Evolutionary conservation across 495 filamentous ascomycete species (phyloP).

Genomic region (Xylaria venustula): DNA sequence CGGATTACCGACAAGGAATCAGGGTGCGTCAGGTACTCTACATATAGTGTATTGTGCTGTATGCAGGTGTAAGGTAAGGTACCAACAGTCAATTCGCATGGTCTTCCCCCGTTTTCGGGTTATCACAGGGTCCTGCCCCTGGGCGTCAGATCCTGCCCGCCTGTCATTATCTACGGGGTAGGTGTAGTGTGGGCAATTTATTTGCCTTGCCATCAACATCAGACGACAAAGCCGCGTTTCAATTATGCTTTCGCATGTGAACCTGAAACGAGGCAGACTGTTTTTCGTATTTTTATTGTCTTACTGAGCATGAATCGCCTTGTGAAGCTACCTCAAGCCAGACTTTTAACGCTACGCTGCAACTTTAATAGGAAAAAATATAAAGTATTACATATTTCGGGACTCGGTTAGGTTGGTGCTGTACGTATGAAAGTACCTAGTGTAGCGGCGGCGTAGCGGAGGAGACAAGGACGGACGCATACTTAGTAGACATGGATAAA

Average conservation of each 20-base stretch:
- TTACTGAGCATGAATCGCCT: too few species aligned
- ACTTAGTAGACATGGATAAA: too few species aligned
- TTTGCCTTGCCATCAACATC: neutral
- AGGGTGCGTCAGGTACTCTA: neutral
- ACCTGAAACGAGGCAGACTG: slow-evolving; percentile 4
- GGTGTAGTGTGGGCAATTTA: too few species aligned
- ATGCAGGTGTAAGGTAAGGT: neutral
- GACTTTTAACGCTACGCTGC: too few species aligned
- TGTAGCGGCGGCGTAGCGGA: too few species aligned
- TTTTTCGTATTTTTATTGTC: neutral
- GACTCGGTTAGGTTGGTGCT: too few species aligned
- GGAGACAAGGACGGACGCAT: too few species aligned
- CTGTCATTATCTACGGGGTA: neutral
- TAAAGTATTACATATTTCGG: too few species aligned
- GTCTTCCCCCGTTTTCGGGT: neutral
- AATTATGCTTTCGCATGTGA: neutral
- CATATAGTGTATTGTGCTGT: neutral
- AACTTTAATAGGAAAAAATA: too few species aligned
- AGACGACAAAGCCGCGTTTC: slow-evolving; percentile 4
- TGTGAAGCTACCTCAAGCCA: too few species aligned
- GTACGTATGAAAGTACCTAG: too few species aligned
- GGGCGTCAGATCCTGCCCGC: neutral
- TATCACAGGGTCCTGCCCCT: neutral
- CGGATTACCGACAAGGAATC: neutral
- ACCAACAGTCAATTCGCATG: neutral